Evolutionary conservation across 768 basidiomycete genomes (phyloP).

Genomic region (Pulveroboletus sp.): DNA sequence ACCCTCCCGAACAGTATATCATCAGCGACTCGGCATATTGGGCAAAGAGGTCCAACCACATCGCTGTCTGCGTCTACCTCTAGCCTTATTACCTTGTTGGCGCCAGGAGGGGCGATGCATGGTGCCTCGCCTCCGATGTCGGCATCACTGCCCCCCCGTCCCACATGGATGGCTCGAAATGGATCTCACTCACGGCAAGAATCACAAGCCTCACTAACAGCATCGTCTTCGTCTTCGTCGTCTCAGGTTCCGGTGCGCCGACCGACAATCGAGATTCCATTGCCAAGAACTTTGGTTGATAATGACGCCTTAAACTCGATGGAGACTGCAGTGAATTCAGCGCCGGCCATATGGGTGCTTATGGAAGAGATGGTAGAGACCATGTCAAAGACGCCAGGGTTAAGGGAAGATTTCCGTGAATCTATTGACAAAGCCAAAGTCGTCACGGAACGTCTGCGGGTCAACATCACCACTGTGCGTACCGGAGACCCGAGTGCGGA

Average conservation of each 20-base stretch:
- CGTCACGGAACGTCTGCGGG: slow-evolving; percentile 58
- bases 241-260: slow-evolving; percentile 24
- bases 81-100: slow-evolving; percentile 10
- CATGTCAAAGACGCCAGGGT: slow-evolving; percentile 43
- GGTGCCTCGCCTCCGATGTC: slow-evolving; percentile 7
- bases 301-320: slow-evolving; percentile 77
- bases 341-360: slow-evolving; percentile 77
- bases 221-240: slow-evolving; percentile 35
- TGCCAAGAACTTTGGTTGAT: slow-evolving; percentile 64
- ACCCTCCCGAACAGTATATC: slow-evolving; percentile 23
- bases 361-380: slow-evolving; percentile 70
- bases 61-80: slow-evolving; percentile 30
- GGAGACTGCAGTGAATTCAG: slow-evolving; percentile 71
- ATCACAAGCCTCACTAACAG: slow-evolving; percentile 40
- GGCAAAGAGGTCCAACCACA: slow-evolving; percentile 44
- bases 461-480: slow-evolving; percentile 54
- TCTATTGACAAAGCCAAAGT: slow-evolving; percentile 57
- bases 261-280: slow-evolving; percentile 44
- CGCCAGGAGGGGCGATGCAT: slow-evolving; percentile 2
- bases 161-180: slow-evolving; percentile 6
- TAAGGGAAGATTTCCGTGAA: slow-evolving; percentile 44
- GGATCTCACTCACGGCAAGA: slow-evolving; percentile 39
- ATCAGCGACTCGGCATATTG: slow-evolving; percentile 41
- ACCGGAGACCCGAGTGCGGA: slow-evolving; percentile 52
- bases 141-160: slow-evolving; percentile 12